A percentile compares a stretch with the other conserved stretches of the same genome.
These are phyloP conservation scores for Dothidotthia symphoricarpi DNA, from an alignment of 2,329 filamentous ascomycete genomes.

Conservation along the genomic window DNA sequence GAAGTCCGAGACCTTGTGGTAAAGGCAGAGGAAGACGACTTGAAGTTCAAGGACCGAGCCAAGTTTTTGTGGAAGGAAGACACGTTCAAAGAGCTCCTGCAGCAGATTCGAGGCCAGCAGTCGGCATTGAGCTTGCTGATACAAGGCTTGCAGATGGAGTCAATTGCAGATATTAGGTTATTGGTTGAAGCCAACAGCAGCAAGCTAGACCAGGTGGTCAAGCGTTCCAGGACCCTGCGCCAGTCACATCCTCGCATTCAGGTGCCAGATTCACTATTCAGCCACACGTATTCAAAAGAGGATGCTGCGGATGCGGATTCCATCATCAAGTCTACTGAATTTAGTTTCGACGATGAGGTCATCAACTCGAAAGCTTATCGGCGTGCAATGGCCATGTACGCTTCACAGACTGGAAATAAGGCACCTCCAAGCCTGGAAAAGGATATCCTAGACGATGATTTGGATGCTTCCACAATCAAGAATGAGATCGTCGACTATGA, in stretches of 20 bases:
- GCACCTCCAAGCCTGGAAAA: background rate
- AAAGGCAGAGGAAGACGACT: slow-evolving; percentile 21
- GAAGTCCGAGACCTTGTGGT: slow-evolving; percentile 27
- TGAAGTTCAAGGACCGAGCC: slow-evolving; percentile 25
- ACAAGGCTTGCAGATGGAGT: slow-evolving; percentile 39
- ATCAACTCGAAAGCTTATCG: slow-evolving; percentile 35
- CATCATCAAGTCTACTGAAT: slow-evolving; percentile 24
- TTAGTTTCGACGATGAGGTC: slow-evolving; percentile 35
- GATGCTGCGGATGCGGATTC: slow-evolving; percentile 17
- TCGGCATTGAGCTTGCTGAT: slow-evolving; percentile 33
- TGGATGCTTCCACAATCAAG: too few relatives aligned
- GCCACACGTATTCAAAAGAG: slow-evolving; percentile 1
- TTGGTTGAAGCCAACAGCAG: slow-evolving; percentile 31
- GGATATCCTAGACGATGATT: too few relatives aligned
- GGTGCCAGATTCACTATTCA: slow-evolving; percentile 31
- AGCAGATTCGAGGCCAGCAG: slow-evolving; percentile 37
- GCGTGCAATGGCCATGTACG: slow-evolving; percentile 27
- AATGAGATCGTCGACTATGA: too few relatives aligned
- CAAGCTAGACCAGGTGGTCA: slow-evolving; percentile 27
- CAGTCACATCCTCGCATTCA: slow-evolving; percentile 28
- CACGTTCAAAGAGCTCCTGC: slow-evolving; percentile 35
- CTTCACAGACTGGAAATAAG: slow-evolving; percentile 4
- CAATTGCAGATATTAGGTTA: slow-evolving; percentile 32
- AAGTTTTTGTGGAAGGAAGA: slow-evolving; percentile 36
- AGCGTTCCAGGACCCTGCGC: slow-evolving; percentile 26